Base-by-base conservation (phyloP, 2,329 filamentous ascomycete species). In the Domatiomyces catenatus region DNA sequence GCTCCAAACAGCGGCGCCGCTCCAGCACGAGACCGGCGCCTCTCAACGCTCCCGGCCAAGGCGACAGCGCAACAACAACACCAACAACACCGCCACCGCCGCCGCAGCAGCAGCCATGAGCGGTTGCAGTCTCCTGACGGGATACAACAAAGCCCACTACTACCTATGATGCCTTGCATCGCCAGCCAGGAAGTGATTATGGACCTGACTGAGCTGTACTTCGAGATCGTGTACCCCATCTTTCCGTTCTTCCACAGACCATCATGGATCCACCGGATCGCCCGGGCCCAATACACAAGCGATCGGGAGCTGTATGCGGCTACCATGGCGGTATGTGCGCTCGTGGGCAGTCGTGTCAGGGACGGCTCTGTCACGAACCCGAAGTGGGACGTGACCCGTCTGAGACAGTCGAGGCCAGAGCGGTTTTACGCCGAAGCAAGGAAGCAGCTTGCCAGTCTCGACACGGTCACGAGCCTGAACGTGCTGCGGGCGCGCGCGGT, bases 211-310 rank as follows among this genome's bases (percentile, higher is more conserved):
- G 66, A 72, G 15, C 63, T 75, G 15, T 76, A 75, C 62, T 72
- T 74, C 59, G 70, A 75, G 51, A 67, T 73, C 44, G 69, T 75
- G n/a, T 75, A 75, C 59, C 73, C 73, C 1, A 70, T 75, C 58
- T 72, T 75, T 52, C 73, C 74, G 3, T 62, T 76, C 22, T 76
- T 76, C 55, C 71, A 76, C 57, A 66, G 66, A 36, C 65, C 65
- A n/a, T 69, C 67, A 17, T 65, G 73, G 44, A 59, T 66, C 22
- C 59, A 66, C 8, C 66, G 64, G 44, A 59, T 75, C n/a, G 56
- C 65, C 5, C 60, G 64, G 10, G 63, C 64, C 17, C 66, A 74
- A n/a, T 70, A 76, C 56, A 62, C 68, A 5, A 61, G 54, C 2
- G 64, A 71, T 52, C 66, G 64, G 22, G 60, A 65, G 5, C 64